Percentiles rank a stretch among this genome's conserved stretches.
These are phyloP conservation scores for Colletotrichum eremochloae DNA, from an alignment of 2,329 filamentous ascomycete species.

Conservation along the genomic window DNA sequence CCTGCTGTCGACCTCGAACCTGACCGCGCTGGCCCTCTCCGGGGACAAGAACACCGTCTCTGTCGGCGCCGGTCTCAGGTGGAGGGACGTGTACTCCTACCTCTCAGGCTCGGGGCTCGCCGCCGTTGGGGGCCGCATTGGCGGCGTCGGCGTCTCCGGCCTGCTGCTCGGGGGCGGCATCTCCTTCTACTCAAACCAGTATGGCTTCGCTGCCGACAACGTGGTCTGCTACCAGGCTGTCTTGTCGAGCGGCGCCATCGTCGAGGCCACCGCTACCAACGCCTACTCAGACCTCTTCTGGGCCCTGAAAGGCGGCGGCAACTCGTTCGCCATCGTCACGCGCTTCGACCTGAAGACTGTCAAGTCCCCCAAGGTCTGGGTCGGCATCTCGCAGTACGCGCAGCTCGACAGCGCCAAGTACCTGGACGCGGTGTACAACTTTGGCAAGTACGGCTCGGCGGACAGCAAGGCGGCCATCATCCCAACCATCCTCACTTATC, in stretches of 20 bases:
- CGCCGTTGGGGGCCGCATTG: slow-evolving; percentile 48
- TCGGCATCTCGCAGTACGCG: slow-evolving; percentile 38
- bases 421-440: slow-evolving; percentile 43
- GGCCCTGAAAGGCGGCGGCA: slow-evolving; percentile 53
- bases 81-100: slow-evolving; percentile 49
- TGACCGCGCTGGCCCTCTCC: slow-evolving; percentile 50
- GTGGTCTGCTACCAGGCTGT: slow-evolving; percentile 58
- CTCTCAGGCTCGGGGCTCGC: slow-evolving; percentile 45
- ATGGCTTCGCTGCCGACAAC: slow-evolving; percentile 48
- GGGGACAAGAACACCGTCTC: slow-evolving; percentile 47
- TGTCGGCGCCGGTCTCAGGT: slow-evolving; percentile 50
- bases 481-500: slow-evolving; percentile 40
- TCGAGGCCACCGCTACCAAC: slow-evolving; percentile 52
- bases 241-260: slow-evolving; percentile 53
- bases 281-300: slow-evolving; percentile 53
- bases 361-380: slow-evolving; percentile 28
- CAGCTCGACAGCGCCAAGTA: slow-evolving; percentile 31
- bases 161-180: slow-evolving; percentile 51
- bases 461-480: slow-evolving; percentile 43
- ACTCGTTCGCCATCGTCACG: slow-evolving; percentile 54
- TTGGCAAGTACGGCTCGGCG: slow-evolving; percentile 38
- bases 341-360: slow-evolving; percentile 48
- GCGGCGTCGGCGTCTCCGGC: slow-evolving; percentile 48
- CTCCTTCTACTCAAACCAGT: slow-evolving; percentile 49
- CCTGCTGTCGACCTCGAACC: slow-evolving; percentile 53